phyloP scores from a whole-genome alignment of 305 asterid genomes.

The Stenogyne calaminthoides region DNA sequence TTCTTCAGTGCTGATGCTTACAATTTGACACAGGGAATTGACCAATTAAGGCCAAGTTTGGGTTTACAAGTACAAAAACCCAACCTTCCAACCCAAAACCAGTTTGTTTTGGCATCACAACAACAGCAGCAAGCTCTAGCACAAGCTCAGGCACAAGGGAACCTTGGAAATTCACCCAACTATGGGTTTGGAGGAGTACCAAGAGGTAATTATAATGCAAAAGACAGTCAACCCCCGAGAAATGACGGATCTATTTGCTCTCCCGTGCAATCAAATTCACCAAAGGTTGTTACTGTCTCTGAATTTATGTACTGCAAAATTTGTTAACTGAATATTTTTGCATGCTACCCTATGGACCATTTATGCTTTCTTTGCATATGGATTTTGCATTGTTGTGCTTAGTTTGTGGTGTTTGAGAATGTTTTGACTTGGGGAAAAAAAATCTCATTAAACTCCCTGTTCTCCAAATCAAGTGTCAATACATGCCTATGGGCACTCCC shows the following conservation, averaged over 20 bases:
- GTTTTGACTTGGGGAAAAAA: constrained; percentile 1
- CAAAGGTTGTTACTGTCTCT: constrained; percentile 58
- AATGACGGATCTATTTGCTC: constrained; percentile 97
- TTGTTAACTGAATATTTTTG: constrained; percentile 22
- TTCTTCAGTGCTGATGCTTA: constrained; percentile 30
- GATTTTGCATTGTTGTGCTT: constrained; percentile 23
- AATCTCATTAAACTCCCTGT: not conserved
- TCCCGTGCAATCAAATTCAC: constrained; percentile 90
- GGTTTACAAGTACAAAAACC: constrained; percentile 97
- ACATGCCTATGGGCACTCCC: not conserved
- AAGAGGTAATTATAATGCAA: constrained; percentile 71
- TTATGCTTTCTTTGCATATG: constrained; percentile 1
- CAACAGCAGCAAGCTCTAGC: constrained; percentile 96
- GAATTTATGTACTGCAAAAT: constrained; percentile 11
- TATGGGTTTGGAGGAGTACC: constrained; percentile 88
- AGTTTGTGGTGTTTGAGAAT: constrained; percentile 9
- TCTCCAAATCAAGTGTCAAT: not conserved
- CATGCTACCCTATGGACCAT: constrained; percentile 19
- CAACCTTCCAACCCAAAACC: constrained; percentile 77
- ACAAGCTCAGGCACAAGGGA: constrained; percentile 94
- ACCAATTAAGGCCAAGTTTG: constrained; percentile 79
- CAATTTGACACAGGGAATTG: constrained; percentile 71
- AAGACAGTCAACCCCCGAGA: constrained; percentile 90
- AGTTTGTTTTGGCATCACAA: constrained; percentile 82
- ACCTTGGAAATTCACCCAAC: constrained; percentile 70